Base-by-base conservation (phyloP, 371 early-diverging fungal species). In the Mucor plumbeus region DNA sequence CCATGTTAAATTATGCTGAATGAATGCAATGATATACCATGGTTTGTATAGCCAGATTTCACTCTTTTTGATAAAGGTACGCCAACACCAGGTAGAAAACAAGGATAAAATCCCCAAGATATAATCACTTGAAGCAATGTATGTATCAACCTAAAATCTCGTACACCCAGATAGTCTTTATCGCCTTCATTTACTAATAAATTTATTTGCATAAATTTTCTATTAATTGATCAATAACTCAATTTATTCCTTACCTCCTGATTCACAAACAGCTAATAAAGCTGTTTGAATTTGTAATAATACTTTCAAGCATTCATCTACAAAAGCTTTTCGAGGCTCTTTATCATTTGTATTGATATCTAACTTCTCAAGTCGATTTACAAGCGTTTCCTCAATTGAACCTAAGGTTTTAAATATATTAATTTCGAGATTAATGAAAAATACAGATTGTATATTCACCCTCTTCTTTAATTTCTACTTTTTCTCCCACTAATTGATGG, bases 71-170 rank as follows among this genome's bases (percentile, higher is more conserved):
- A 78, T 38, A 91, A 64, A 1, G 90, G 89, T 41, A 91, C 84
- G 0, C 92, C 91, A 0, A 90, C 87, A 5, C 92, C 92, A 0
- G 87, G 83, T 31, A 85, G 57, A 39, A 91, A 75, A 47, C 83
- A 85, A 8, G 92, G 91, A 68, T 87, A 87, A 3, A 89, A 74
- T 6, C 91, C 91, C 91, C 91, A 91, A 35, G 85, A 86, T 10
- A 90, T 73, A 21, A 88, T 73, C 15, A 90, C 85, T 73, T 91
- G 89, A 13, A 89, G 65, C 72, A 91, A 70, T 6, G 90, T 89
- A 63, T 88, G 87, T 26, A 89, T 75, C 64, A 89, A 71, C n/a
- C 88, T 76, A 43, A 86, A 73, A 65, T 89, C 90, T 71, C 87
- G 75, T 21, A 89, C 82, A 48, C 90, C 90, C 34, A 89, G 70